phyloP scores from a whole-genome alignment of 2,329 filamentous ascomycete species.

The Knoxdaviesia capensis region DNA sequence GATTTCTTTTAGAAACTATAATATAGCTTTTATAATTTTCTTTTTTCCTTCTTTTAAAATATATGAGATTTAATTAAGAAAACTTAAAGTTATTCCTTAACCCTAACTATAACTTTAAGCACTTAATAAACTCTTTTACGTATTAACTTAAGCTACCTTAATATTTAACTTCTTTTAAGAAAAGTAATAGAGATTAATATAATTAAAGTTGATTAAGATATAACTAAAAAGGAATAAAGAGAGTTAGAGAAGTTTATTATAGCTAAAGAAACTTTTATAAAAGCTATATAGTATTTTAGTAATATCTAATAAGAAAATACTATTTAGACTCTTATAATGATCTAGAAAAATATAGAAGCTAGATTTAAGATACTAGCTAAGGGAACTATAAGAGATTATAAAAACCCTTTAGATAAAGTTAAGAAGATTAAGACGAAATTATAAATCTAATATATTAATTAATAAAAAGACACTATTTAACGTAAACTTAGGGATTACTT shows the following conservation, averaged over 20 bases:
- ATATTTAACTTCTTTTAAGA: too few species aligned
- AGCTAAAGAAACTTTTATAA: not conserved
- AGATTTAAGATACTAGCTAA: constrained; percentile 1
- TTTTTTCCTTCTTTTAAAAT: not conserved
- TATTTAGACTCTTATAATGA: constrained; percentile 1
- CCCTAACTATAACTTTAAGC: not conserved
- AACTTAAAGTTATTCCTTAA: not conserved
- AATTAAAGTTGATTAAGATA: constrained; percentile 1
- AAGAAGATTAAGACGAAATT: not conserved
- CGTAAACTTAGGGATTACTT: constrained; percentile 3
- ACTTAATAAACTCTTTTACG: not conserved
- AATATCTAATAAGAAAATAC: not conserved
- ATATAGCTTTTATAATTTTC: not conserved
- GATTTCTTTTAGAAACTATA: not conserved
- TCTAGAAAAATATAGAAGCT: constrained; percentile 3
- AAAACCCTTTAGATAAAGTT: not conserved
- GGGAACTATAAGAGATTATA: constrained; percentile 1
- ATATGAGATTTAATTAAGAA: not conserved
- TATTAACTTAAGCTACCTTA: too few species aligned
- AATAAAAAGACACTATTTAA: constrained; percentile 1
- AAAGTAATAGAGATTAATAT: not conserved
- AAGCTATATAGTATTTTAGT: too few species aligned
- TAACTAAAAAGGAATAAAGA: constrained; percentile 1
- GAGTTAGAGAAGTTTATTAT: constrained; percentile 2
- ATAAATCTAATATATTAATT: not conserved